These are phyloP conservation scores for Tanacetum coccineum DNA, from an alignment of 129 eudicot species.

Conservation along the genomic window DNA sequence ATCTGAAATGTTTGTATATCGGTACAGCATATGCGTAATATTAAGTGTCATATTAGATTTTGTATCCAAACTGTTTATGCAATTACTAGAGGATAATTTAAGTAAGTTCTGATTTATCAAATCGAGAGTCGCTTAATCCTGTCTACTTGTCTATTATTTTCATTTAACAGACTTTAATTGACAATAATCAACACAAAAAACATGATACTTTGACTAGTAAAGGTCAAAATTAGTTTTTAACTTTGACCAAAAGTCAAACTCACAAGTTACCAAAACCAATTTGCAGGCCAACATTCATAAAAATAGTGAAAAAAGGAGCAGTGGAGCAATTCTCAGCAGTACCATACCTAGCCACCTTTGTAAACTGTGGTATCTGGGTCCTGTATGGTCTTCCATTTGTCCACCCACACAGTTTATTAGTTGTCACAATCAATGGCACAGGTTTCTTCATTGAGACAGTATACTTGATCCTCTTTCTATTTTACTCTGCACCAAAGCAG, in stretches of 20 bases:
- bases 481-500: conserved; percentile 39
- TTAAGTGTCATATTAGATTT: no score
- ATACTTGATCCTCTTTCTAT: conserved; percentile 51
- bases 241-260: conserved; percentile 22
- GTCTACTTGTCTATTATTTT: no score
- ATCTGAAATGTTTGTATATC: no score
- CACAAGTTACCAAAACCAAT: neutral
- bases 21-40: no score
- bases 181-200: neutral
- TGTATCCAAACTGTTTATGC: no score
- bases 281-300: conserved; percentile 75
- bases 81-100: no score
- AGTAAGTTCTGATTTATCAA: no score
- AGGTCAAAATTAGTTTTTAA: neutral
- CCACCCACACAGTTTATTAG: conserved; percentile 51
- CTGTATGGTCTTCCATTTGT: conserved; percentile 77
- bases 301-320: conserved; percentile 62
- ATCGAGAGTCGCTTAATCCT: no score
- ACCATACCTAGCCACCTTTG: conserved; percentile 66
- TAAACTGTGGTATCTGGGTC: conserved; percentile 80
- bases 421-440: conserved; percentile 58
- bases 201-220: neutral
- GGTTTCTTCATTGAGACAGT: conserved; percentile 61
- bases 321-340: conserved; percentile 80
- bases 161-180: no score